Base-by-base conservation (phyloP, 768 basidiomycete genomes). In the Leccinum aurantiacum region DNA sequence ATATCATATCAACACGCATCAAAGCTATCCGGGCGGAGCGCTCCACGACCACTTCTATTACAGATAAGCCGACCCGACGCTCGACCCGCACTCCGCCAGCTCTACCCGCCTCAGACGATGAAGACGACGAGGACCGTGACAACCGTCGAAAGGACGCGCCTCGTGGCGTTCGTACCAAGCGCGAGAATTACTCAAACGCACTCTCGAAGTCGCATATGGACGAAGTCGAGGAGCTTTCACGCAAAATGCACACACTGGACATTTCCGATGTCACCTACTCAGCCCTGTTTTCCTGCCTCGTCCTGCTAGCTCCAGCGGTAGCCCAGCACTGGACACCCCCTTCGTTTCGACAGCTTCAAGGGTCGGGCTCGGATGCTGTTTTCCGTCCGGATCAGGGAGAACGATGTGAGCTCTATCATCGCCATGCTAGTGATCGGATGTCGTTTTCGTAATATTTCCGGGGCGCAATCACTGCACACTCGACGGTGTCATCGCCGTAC, bases 401-500 rank as follows among this genome's bases (percentile, higher is more conserved):
- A 4, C 31, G 33, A 69, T 61, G 6, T 58, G 62, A 2, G 54
- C 8, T 15, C 17, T 22, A 24, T 56, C 38, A 4, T 19, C 47
- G 17, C 38, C 17, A 38, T 38, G 10, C 31, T 1, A 31, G 31
- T 31, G 38, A 41, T n/a, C 11, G 19, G 25, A 25, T 53, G 47
- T 33, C 13, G 33, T 17, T 14, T 27, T 27, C 0, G 54, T 15
- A 6, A 63, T 35, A 9, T 19, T 33, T 44, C 74, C 62, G 54
- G 67, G 68, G 52, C 67, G 70, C 50, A 75, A 59, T 53, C 67
- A 63, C 24, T 65, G 55, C 3, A 65, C 64, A 64, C 60, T 61
- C 51, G 56, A 53, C 57, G 59, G 48, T 5, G 44, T 60, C 72
- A 74, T 75, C 13, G 53, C 44, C 35, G 56, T 53, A 51, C 25